These are phyloP conservation scores for Albifimbria verrucaria DNA, from an alignment of 2,329 filamentous ascomycete genomes.

Conservation along the genomic window DNA sequence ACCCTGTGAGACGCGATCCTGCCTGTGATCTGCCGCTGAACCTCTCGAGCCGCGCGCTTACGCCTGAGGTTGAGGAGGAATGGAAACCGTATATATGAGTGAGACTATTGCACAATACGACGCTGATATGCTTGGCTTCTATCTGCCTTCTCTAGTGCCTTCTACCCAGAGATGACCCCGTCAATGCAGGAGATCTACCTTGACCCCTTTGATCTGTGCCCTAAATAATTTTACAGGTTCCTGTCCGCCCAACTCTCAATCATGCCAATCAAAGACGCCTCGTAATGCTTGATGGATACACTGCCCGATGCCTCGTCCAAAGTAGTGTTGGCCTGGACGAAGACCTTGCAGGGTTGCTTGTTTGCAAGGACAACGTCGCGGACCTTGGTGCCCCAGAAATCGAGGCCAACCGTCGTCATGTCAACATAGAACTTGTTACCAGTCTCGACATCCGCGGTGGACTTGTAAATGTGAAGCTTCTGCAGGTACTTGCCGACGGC, in stretches of 20 bases:
- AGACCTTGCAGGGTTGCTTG: conserved; percentile 84
- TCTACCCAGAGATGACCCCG: conserved; percentile 9
- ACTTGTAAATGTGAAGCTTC: conserved; percentile 90
- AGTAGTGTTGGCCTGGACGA: conserved; percentile 89
- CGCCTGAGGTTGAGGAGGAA: too few relatives aligned
- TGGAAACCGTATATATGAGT: too few relatives aligned
- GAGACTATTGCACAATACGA: too few relatives aligned
- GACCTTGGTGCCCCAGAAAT: conserved; percentile 81
- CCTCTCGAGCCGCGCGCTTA: too few relatives aligned
- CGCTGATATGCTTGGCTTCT: too few relatives aligned
- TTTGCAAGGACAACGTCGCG: conserved; percentile 71
- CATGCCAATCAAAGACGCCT: conserved; percentile 75
- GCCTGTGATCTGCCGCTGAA: not conserved
- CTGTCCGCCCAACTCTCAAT: conserved; percentile 77
- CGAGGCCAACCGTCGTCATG: conserved; percentile 76
- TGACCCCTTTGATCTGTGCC: not conserved
- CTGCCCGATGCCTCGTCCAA: conserved; percentile 65
- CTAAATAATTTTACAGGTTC: conserved; percentile 32
- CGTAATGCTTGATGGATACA: conserved; percentile 81
- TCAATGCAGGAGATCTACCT: not conserved
- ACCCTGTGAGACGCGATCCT: not conserved
- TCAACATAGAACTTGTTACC: conserved; percentile 79
- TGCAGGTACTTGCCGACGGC: conserved; percentile 85
- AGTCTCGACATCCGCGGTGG: conserved; percentile 75
- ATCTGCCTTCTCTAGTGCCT: not conserved